These are phyloP conservation scores for Chytriomyces hyalinus DNA, from an alignment of 192 early-diverging fungal species.

Conservation along the genomic window DNA sequence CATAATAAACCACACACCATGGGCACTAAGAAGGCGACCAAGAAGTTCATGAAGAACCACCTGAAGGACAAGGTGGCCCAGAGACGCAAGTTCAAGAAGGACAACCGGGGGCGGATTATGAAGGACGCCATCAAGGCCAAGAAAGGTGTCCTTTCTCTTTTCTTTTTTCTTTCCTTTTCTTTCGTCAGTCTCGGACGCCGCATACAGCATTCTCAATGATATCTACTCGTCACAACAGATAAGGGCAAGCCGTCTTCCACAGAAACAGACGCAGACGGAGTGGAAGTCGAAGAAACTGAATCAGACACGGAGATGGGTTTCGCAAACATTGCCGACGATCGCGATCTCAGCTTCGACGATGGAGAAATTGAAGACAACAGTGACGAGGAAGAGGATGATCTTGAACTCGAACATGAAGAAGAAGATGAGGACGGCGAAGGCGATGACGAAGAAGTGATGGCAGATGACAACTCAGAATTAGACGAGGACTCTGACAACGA, in stretches of 20 bases:
- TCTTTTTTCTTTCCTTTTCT: too few relatives aligned
- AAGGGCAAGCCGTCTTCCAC: constrained; percentile 35
- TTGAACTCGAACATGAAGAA: constrained; percentile 34
- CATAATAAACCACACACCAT: constrained; percentile 35
- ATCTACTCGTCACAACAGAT: constrained; percentile 9
- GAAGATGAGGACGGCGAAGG: constrained; percentile 47
- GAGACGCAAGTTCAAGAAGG: constrained; percentile 31
- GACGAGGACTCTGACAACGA: constrained; percentile 58
- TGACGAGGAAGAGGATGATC: constrained; percentile 56
- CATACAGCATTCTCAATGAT: too few relatives aligned
- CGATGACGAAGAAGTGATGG: constrained; percentile 54
- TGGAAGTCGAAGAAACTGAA: neutral
- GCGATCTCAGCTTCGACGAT: constrained; percentile 32
- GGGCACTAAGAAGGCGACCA: constrained; percentile 73
- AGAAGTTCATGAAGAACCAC: constrained; percentile 80
- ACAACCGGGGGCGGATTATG: constrained; percentile 48
- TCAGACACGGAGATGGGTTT: constrained; percentile 41
- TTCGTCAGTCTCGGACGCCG: too few relatives aligned
- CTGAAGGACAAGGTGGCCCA: constrained; percentile 59
- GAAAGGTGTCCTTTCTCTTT: constrained; percentile 6
- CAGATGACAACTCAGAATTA: constrained; percentile 57
- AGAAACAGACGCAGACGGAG: constrained; percentile 28
- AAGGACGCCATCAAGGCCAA: constrained; percentile 23
- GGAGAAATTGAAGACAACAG: constrained; percentile 48
- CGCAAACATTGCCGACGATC: constrained; percentile 16